These are phyloP conservation scores for Mycena metata DNA, from an alignment of 768 basidiomycete genomes.

Conservation along the genomic window DNA sequence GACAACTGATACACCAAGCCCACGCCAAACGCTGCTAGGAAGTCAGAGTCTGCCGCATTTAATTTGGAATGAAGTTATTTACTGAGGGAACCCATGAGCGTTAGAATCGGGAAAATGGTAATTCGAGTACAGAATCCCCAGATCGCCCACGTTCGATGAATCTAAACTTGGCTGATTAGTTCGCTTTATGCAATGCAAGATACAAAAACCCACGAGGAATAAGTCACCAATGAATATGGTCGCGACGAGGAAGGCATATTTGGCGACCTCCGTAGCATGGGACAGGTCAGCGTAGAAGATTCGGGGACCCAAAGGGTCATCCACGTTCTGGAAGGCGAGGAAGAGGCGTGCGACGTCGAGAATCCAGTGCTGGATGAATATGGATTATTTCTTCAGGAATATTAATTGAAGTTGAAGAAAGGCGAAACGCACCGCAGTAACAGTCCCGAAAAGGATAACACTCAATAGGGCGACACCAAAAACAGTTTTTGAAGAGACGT, in stretches of 20 bases:
- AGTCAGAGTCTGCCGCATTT: neutral
- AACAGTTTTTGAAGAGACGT: too few relatives aligned
- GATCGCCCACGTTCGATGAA: slow-evolving; percentile 7
- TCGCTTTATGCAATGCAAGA: too few relatives aligned
- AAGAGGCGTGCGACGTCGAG: slow-evolving; percentile 12
- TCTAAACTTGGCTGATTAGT: neutral
- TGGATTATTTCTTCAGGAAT: too few relatives aligned
- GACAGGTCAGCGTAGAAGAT: slow-evolving; percentile 10
- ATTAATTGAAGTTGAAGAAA: neutral
- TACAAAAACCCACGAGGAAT: neutral
- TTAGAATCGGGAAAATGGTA: neutral
- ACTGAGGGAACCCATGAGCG: slow-evolving; percentile 1
- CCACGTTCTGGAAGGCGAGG: neutral
- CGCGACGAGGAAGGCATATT: neutral
- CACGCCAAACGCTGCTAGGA: neutral
- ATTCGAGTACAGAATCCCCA: slow-evolving; percentile 1
- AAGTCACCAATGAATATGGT: neutral
- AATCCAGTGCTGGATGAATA: slow-evolving; percentile 11
- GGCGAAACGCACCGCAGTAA: slow-evolving; percentile 1
- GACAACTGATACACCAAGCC: slow-evolving; percentile 13
- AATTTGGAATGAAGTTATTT: neutral
- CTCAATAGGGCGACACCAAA: neutral
- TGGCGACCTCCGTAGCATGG: slow-evolving; percentile 8
- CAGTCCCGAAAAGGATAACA: neutral
- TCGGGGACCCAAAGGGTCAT: neutral